Evolutionary conservation across 257 asterid species (phyloP).

Genomic region (Gynochthodes officinalis): DNA sequence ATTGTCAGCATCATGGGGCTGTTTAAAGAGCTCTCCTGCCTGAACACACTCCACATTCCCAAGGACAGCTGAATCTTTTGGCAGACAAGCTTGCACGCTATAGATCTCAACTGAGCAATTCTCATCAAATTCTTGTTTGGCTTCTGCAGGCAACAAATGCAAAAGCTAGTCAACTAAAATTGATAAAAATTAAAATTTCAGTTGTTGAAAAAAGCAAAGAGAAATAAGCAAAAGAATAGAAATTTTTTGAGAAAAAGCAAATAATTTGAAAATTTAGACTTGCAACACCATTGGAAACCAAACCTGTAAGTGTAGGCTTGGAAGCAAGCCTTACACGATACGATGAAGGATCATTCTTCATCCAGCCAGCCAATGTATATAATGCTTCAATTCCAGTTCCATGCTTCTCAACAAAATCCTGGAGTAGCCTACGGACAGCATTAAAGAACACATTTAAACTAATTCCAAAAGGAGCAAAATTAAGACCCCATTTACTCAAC

Average conservation of each 20-base stretch:
- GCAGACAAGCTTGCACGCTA: constrained; percentile 86
- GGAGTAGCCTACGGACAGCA: constrained; percentile 57
- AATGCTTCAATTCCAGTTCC: constrained; percentile 65
- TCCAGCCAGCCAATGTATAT: constrained; percentile 79
- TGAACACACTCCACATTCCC: constrained; percentile 93
- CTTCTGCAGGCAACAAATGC: constrained; percentile 42
- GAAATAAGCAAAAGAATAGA: too few species aligned
- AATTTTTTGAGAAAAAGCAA: background rate
- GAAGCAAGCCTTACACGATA: constrained; percentile 76
- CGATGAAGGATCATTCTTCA: constrained; percentile 60
- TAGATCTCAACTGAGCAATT: constrained; percentile 75
- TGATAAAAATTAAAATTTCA: too few species aligned
- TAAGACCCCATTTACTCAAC: background rate
- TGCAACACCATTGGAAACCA: constrained; percentile 1
- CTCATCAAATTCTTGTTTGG: constrained; percentile 65
- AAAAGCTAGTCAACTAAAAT: background rate
- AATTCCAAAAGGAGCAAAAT: background rate
- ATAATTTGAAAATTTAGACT: background rate
- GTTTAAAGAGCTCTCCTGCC: constrained; percentile 76
- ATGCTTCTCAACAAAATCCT: constrained; percentile 68
- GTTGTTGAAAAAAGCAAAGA: background rate
- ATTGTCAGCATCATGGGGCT: constrained; percentile 56
- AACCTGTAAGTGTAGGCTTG: constrained; percentile 71
- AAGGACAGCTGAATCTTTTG: constrained; percentile 90
- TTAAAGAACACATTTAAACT: constrained; percentile 1